A percentile compares a stretch with the other conserved stretches of the same genome.
These are phyloP conservation scores for Catharanthus roseus DNA, from an alignment of 257 asterid species.

Conservation along the genomic window DNA sequence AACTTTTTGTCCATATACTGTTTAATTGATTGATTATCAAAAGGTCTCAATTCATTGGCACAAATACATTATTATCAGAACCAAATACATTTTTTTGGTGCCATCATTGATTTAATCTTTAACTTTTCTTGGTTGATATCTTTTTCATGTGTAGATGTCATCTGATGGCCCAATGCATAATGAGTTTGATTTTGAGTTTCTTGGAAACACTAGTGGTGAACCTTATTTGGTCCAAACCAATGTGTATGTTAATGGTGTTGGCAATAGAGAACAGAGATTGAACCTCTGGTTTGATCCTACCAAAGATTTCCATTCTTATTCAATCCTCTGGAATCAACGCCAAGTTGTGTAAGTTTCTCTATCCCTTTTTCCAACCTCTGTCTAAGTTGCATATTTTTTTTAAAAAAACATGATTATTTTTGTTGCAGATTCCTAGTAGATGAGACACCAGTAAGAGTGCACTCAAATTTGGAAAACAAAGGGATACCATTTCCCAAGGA, in stretches of 20 bases:
- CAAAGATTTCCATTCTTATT: conserved; percentile 67
- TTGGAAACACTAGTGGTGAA: conserved; percentile 81
- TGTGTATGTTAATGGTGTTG: conserved; percentile 75
- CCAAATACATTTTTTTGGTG: no score
- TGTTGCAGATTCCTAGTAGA: conserved; percentile 64
- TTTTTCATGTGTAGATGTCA: conserved; percentile 56
- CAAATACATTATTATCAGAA: no score
- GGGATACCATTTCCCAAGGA: conserved; percentile 81
- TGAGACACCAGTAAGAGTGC: conserved; percentile 76
- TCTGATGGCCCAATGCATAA: conserved; percentile 76
- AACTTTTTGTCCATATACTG: conserved; percentile 5
- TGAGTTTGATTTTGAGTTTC: conserved; percentile 85
- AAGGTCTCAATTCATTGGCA: conserved; percentile 5
- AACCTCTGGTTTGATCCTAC: conserved; percentile 93
- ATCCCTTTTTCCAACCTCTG: neutral
- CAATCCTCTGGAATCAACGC: conserved; percentile 69
- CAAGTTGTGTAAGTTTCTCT: conserved; percentile 65
- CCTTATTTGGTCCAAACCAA: conserved; percentile 83
- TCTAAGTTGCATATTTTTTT: no score
- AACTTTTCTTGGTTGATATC: no score
- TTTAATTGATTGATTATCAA: neutral
- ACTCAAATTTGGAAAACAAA: conserved; percentile 61
- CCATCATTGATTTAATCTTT: no score
- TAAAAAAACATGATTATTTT: no score
- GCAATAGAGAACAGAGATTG: conserved; percentile 78